A percentile compares a stretch with the other conserved stretches of the same genome.
Evolutionary conservation across 106 monocot genomes (phyloP).

Genomic region (Dioscorea alata): DNA sequence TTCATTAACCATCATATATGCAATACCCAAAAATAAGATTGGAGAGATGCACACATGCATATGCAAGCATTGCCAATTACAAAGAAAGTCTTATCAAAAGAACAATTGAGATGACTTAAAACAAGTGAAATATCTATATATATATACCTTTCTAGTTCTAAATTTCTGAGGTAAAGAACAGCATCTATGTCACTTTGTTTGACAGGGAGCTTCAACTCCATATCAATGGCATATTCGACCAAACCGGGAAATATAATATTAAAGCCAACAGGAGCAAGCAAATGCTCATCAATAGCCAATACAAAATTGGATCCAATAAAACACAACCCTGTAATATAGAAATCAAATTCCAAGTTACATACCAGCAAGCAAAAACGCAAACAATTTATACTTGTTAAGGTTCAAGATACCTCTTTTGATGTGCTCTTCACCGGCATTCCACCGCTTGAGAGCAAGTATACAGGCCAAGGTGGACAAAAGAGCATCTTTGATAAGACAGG

Average conservation of each 20-base stretch:
- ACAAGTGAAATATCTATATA: slow-evolving; percentile 3
- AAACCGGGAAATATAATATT: slow-evolving; percentile 78
- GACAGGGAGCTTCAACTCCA: slow-evolving; percentile 63
- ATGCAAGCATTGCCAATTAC: background rate
- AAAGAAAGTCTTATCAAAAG: background rate
- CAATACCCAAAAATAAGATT: no score
- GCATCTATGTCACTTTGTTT: slow-evolving; percentile 26
- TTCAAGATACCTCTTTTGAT: slow-evolving; percentile 50
- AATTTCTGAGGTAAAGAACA: slow-evolving; percentile 36
- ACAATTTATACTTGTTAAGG: background rate
- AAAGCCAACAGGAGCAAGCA: slow-evolving; percentile 74
- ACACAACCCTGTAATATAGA: slow-evolving; percentile 52
- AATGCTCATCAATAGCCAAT: slow-evolving; percentile 32
- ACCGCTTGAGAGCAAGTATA: slow-evolving; percentile 64
- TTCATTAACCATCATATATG: no score
- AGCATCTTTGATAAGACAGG: slow-evolving; percentile 40
- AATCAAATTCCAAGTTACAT: slow-evolving; percentile 1
- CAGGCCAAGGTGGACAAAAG: slow-evolving; percentile 82
- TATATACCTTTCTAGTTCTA: slow-evolving; percentile 60
- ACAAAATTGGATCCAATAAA: slow-evolving; percentile 61
- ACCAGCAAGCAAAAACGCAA: slow-evolving; percentile 10
- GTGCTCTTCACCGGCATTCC: slow-evolving; percentile 72
- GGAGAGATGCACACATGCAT: no score
- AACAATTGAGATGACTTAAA: background rate
- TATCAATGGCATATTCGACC: slow-evolving; percentile 45